These are phyloP conservation scores for Debaryomycetaceae sp. DNA, from an alignment of 1,139 yeast species.

Conservation along the genomic window DNA sequence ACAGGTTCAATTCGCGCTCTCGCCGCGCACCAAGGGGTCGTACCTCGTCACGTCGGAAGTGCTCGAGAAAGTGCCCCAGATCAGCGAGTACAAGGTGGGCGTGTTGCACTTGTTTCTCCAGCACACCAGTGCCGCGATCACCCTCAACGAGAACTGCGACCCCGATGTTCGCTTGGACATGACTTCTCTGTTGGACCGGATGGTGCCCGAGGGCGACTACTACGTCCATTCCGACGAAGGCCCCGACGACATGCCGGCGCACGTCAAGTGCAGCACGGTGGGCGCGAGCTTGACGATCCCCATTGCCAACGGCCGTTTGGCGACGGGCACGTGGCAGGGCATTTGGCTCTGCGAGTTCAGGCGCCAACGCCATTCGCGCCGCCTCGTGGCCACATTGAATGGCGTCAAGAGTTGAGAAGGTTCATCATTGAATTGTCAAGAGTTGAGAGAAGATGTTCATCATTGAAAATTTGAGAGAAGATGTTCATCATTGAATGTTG, in stretches of 20 bases:
- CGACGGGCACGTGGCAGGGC: conserved; percentile 82
- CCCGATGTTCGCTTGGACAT: conserved; percentile 66
- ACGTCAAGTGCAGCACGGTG: conserved; percentile 52
- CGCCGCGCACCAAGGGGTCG: conserved; percentile 55
- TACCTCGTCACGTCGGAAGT: conserved; percentile 66
- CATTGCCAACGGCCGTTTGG: conserved; percentile 53
- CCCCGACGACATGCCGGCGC: conserved; percentile 79
- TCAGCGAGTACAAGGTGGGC: conserved; percentile 52
- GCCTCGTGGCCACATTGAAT: conserved; percentile 62
- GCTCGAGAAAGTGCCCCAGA: conserved; percentile 42
- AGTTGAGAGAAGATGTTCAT: too few species aligned
- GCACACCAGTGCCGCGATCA: conserved; percentile 71
- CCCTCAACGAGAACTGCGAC: conserved; percentile 72
- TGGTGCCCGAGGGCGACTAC: conserved; percentile 61
- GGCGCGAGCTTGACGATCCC: conserved; percentile 64
- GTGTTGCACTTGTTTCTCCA: conserved; percentile 56
- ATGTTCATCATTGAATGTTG: too few species aligned
- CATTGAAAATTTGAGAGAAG: too few species aligned
- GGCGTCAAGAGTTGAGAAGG: conserved; percentile 37
- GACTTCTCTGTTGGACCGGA: conserved; percentile 48
- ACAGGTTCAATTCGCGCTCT: conserved; percentile 44
- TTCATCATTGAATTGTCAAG: too few species aligned
- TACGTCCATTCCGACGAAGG: conserved; percentile 68
- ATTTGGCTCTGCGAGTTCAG: conserved; percentile 68
- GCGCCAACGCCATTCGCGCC: conserved; percentile 49